Percentiles rank a stretch among this genome's conserved stretches.
Conservation (phyloP, 495 filamentous ascomycete genomes). For the Aspergillus baeticus region DNA sequence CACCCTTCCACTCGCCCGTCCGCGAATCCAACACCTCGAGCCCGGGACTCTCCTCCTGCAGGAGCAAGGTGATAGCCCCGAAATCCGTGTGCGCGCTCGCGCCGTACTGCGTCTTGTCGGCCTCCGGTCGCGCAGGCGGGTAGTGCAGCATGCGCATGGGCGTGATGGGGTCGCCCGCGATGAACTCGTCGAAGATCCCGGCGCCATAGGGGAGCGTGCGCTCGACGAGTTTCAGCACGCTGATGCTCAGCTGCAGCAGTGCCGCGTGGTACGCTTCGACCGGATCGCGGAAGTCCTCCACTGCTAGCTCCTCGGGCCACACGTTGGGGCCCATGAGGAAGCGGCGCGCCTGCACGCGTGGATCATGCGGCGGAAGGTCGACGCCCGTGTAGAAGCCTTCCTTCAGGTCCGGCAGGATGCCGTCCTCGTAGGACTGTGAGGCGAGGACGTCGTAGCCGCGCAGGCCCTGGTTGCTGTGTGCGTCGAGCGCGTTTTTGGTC, state of each 20-base stretch:
- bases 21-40: slow-evolving; percentile 30
- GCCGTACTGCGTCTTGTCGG: slow-evolving; percentile 23
- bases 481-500: slow-evolving; percentile 26
- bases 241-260: background rate
- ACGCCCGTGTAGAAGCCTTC: slow-evolving; percentile 34
- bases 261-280: no score
- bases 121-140: slow-evolving; percentile 17
- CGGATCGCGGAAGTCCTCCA: no score
- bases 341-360: slow-evolving; percentile 15
- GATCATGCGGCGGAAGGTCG: slow-evolving; percentile 26
- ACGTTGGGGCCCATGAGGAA: slow-evolving; percentile 29
- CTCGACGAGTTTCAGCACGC: slow-evolving; percentile 22
- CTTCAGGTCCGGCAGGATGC: slow-evolving; percentile 27
- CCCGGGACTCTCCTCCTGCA: slow-evolving; percentile 32
- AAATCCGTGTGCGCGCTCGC: slow-evolving; percentile 40
- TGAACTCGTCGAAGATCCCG: slow-evolving; percentile 29
- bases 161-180: slow-evolving; percentile 19
- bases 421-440: slow-evolving; percentile 25
- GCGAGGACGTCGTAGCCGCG: slow-evolving; percentile 32
- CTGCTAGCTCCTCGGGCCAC: slow-evolving; percentile 18
- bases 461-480: slow-evolving; percentile 17
- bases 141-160: slow-evolving; percentile 36
- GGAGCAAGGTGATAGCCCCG: slow-evolving; percentile 35
- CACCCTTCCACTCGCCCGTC: slow-evolving; percentile 27
- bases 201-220: slow-evolving; percentile 24